Evolutionary conservation across 768 basidiomycete species (phyloP).

Genomic region (Daedalea quercina): DNA sequence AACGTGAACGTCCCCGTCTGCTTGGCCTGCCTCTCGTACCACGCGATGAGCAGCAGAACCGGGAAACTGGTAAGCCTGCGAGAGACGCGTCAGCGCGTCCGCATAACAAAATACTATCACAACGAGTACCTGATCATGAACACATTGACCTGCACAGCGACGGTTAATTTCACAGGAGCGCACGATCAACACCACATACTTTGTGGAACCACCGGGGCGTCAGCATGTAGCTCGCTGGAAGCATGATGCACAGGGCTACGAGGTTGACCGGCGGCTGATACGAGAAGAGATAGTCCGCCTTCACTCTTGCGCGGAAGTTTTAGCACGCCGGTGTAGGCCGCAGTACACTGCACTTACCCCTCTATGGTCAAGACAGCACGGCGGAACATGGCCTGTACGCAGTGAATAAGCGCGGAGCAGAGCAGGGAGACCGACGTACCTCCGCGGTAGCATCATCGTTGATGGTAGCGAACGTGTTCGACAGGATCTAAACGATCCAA

Average conservation of each 20-base stretch:
- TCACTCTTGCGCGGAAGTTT: constrained; percentile 44
- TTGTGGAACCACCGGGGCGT: constrained; percentile 98
- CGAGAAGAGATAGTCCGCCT: constrained; percentile 87
- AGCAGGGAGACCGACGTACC: constrained; percentile 32
- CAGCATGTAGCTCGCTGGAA: constrained; percentile 82
- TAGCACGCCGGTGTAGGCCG: background rate
- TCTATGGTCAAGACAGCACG: constrained; percentile 92
- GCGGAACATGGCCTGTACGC: constrained; percentile 81
- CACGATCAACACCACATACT: constrained; percentile 31
- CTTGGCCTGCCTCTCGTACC: constrained; percentile 84
- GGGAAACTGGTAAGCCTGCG: constrained; percentile 77
- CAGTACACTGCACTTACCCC: constrained; percentile 43
- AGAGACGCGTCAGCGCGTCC: background rate
- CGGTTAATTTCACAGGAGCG: constrained; percentile 14
- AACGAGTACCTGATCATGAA: constrained; percentile 68
- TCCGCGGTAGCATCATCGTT: constrained; percentile 91
- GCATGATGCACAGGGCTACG: constrained; percentile 77
- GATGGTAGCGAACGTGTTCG: constrained; percentile 91
- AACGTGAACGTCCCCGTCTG: constrained; percentile 56
- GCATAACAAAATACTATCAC: background rate
- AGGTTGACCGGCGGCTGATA: constrained; percentile 94
- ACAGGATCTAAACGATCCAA: constrained; percentile 61
- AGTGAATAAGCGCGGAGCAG: constrained; percentile 2
- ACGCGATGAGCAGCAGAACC: constrained; percentile 68
- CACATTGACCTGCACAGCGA: constrained; percentile 62